Base-by-base conservation (phyloP, 306 rosid genomes). In the Begonia masoniana region DNA sequence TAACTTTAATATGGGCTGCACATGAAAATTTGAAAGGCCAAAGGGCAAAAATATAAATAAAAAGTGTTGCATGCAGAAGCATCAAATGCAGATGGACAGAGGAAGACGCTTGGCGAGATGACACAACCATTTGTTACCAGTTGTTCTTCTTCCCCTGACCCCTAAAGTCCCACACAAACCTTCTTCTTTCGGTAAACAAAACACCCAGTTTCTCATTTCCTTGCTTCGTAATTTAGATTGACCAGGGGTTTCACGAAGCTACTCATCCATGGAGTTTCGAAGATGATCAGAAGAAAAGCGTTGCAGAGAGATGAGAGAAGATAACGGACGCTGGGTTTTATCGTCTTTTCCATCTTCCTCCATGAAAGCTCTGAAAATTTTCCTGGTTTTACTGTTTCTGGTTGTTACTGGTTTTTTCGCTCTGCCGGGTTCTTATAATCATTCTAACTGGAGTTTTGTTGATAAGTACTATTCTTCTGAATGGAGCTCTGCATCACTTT, bases 21-120 rank as follows among this genome's bases (percentile, higher is more conserved):
- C 39, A 31, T 6, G 5, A 31, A 31, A 31, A 31, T 31, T 31
- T 31, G 53, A 50, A 12, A 14, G 53, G 16, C 4, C 9, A 1
- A 54, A 53, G 85, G 85, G 82, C 15, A 77, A 23, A 73, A 69
- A 1, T 0, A 83, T 85, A 59, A 79, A 15, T 10, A 15, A 12
- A 13, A 56, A 70, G 80, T 55, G 58, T 76, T 81, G 97, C 96
- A 85, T 91, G 96, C 57, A 62, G 23, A 60, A 64, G 71, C 60
- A 72, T 48, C 56, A 62, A 49, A 14, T 64, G 72, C 62, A 74
- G 83, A 65, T 10, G 8, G 21, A 51, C 41, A 50, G 43, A 57
- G 14, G 70, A 66, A 52, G 82, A 76, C 86, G 81, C 77, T 62
- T 82, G 94, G 85, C 81, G 56, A 62, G 65, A 59, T 7, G 58